Percentiles rank a stretch among this genome's conserved stretches.
Evolutionary conservation across 345 rosid genomes (phyloP).

Genomic region (Kernera saxatilis): DNA sequence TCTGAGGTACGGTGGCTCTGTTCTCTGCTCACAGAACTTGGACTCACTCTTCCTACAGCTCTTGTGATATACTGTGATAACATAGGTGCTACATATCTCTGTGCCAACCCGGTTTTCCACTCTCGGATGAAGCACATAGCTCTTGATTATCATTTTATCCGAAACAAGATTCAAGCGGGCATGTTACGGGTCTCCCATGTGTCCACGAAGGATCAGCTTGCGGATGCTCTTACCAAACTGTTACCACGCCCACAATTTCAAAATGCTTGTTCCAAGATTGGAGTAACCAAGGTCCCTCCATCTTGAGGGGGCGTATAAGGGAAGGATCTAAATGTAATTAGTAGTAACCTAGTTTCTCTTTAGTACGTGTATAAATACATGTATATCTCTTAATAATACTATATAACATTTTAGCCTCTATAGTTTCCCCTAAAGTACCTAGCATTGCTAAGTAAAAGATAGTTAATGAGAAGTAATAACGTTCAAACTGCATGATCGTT

Average conservation of each 20-base stretch:
- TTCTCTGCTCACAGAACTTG: neutral
- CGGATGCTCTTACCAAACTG: neutral
- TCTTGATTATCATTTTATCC: no score
- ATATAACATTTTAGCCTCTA: no score
- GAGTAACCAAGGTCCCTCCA: neutral
- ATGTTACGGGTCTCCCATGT: neutral
- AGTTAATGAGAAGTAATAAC: no score
- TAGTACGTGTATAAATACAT: no score
- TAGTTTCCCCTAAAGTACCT: no score
- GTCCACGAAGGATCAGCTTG: neutral
- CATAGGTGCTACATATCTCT: neutral
- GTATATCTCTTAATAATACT: no score
- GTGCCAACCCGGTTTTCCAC: neutral
- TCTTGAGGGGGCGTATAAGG: neutral
- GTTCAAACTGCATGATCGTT: no score
- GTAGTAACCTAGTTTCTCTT: no score
- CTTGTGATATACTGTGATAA: neutral
- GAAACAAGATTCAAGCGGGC: neutral
- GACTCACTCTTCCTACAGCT: neutral
- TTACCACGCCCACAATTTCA: neutral
- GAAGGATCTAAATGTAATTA: no score
- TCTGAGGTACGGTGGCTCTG: no score
- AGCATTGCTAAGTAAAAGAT: no score
- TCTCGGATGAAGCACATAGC: neutral
- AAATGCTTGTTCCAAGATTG: neutral